Evolutionary conservation across 805 yeast species (phyloP).

Genomic region (Yarrowia keelungensis): DNA sequence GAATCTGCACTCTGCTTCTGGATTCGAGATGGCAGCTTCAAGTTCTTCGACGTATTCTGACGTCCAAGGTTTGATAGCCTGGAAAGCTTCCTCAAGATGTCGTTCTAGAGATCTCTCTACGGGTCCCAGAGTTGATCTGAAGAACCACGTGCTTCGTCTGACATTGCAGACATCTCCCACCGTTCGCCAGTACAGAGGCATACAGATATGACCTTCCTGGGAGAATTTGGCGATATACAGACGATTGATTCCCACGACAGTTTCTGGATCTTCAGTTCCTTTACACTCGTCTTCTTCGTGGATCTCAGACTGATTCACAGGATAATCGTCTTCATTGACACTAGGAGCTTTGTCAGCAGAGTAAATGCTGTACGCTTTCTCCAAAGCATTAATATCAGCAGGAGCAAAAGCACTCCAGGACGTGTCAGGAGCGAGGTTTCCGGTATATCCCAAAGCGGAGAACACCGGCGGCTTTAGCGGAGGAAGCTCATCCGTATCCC

Average conservation of each 20-base stretch:
- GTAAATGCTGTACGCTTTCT: conserved; percentile 42
- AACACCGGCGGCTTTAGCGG: conserved; percentile 42
- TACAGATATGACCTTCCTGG: conserved; percentile 37
- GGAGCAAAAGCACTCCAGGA: conserved; percentile 53
- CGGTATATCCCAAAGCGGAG: conserved; percentile 45
- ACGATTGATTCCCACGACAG: conserved; percentile 49
- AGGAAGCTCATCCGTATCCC: conserved; percentile 21
- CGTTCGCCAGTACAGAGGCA: conserved; percentile 53
- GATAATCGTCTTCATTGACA: conserved; percentile 21
- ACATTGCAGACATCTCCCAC: conserved; percentile 48
- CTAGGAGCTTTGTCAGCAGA: not conserved
- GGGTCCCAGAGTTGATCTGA: conserved; percentile 49
- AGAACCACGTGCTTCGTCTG: conserved; percentile 51
- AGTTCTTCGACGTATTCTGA: conserved; percentile 45
- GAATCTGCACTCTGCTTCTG: conserved; percentile 46
- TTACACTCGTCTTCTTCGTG: conserved; percentile 30
- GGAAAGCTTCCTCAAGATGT: conserved; percentile 43
- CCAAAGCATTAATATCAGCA: conserved; percentile 48
- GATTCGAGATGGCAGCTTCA: conserved; percentile 44
- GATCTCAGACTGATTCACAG: conserved; percentile 30
- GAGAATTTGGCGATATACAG: conserved; percentile 46
- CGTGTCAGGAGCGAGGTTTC: conserved; percentile 45
- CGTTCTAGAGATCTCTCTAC: conserved; percentile 48
- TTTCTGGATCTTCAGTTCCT: conserved; percentile 38
- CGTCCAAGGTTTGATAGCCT: conserved; percentile 46